phyloP scores from a whole-genome alignment of 768 basidiomycete genomes.

The Punctularia strigosozonata region DNA sequence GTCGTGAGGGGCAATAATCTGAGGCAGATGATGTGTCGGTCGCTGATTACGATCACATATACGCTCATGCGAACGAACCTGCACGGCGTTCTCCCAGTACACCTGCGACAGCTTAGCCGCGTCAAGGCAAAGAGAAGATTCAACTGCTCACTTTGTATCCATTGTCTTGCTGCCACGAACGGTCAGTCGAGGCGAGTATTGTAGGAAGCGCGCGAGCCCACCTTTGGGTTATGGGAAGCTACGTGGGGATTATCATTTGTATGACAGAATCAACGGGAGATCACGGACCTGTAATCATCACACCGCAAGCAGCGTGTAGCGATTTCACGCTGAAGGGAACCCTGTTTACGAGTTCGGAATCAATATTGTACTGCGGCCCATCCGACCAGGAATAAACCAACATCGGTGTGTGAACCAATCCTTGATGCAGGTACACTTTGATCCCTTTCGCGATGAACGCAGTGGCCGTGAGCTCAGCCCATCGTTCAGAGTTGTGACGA shows the following conservation, averaged over 20 bases:
- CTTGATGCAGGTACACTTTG: slow-evolving; percentile 58
- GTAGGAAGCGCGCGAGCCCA: slow-evolving; percentile 12
- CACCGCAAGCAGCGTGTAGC: slow-evolving; percentile 63
- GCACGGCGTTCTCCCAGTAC: slow-evolving; percentile 84
- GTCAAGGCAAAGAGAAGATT: background rate
- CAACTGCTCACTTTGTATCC: slow-evolving; percentile 58
- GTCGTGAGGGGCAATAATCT: slow-evolving; percentile 86
- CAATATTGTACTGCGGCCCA: background rate
- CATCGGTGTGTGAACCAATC: slow-evolving; percentile 76
- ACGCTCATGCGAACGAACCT: slow-evolving; percentile 29
- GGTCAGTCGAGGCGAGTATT: too few species aligned
- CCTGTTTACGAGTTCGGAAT: slow-evolving; percentile 23
- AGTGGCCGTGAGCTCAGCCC: slow-evolving; percentile 65
- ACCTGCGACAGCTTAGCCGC: slow-evolving; percentile 32
- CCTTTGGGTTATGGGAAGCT: slow-evolving; percentile 89
- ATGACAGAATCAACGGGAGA: background rate
- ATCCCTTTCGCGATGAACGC: slow-evolving; percentile 54
- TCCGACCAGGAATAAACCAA: slow-evolving; percentile 18
- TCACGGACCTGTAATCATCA: slow-evolving; percentile 76
- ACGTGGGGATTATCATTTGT: slow-evolving; percentile 3
- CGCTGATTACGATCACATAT: slow-evolving; percentile 4
- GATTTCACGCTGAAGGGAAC: slow-evolving; percentile 69
- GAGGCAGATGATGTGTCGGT: background rate
- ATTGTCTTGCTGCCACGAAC: slow-evolving; percentile 54
- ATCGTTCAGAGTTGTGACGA: slow-evolving; percentile 64